Evolutionary conservation across 495 filamentous ascomycete genomes (phyloP).

Genomic region (Lepidopterella palustris): DNA sequence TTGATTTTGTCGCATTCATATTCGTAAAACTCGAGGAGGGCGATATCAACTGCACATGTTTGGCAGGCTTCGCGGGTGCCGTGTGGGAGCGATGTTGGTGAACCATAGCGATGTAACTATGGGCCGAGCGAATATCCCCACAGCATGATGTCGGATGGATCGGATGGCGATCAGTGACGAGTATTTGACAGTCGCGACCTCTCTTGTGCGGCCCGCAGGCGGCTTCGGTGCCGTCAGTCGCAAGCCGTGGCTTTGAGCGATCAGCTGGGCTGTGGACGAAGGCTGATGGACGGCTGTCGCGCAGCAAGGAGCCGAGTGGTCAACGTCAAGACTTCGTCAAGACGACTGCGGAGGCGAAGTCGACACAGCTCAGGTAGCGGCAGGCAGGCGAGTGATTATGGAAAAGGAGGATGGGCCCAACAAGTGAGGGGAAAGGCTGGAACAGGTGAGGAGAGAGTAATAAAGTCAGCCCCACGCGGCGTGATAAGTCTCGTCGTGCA

Average conservation of each 20-base stretch:
- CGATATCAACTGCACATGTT: neutral
- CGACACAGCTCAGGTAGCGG: neutral
- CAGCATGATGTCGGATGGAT: neutral
- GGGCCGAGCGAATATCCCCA: neutral
- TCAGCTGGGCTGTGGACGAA: neutral
- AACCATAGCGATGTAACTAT: conserved; percentile 1
- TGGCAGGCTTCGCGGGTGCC: neutral
- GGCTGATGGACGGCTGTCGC: neutral
- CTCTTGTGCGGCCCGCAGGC: neutral
- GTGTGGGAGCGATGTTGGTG: conserved; percentile 3
- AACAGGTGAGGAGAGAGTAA: neutral
- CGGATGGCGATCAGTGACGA: neutral
- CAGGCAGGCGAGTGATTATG: neutral
- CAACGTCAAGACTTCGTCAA: neutral
- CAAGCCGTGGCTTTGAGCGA: neutral
- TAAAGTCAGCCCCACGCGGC: neutral
- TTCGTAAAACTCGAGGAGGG: neutral
- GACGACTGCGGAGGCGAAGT: neutral
- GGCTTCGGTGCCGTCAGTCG: neutral
- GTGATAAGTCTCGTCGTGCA: neutral
- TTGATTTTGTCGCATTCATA: conserved; percentile 15
- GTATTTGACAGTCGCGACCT: neutral
- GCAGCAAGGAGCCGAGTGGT: too few relatives aligned
- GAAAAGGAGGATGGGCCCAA: neutral
- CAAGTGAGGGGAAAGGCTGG: neutral